Evolutionary conservation across 2,329 filamentous ascomycete species (phyloP).

Genomic region (Curvularia sp.): DNA sequence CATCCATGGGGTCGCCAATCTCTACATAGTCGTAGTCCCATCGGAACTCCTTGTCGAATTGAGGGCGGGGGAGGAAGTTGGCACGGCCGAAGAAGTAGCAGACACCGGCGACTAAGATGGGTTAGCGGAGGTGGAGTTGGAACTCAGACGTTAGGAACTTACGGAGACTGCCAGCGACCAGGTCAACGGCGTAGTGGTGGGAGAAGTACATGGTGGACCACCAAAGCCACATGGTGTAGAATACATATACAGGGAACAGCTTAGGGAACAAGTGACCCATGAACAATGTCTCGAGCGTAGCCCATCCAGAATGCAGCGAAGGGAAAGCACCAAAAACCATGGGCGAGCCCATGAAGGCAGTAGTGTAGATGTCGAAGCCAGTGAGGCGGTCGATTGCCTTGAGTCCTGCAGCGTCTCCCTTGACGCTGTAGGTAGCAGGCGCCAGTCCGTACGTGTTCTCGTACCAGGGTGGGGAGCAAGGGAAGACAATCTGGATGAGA

Average conservation of each 20-base stretch:
- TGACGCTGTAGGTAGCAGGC: slow-evolving; percentile 90
- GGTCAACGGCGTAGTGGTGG: slow-evolving; percentile 94
- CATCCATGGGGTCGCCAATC: slow-evolving; percentile 68
- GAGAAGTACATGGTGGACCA: slow-evolving; percentile 99
- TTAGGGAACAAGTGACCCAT: slow-evolving; percentile 91
- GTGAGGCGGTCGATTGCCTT: slow-evolving; percentile 89
- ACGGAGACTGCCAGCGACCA: slow-evolving; percentile 80
- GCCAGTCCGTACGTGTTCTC: slow-evolving; percentile 91
- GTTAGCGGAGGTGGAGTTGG: slow-evolving; percentile 30
- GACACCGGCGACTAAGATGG: slow-evolving; percentile 65
- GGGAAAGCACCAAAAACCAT: slow-evolving; percentile 96
- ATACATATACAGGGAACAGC: slow-evolving; percentile 78
- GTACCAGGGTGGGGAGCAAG: slow-evolving; percentile 96
- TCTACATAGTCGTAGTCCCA: slow-evolving; percentile 98
- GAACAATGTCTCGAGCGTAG: slow-evolving; percentile 88
- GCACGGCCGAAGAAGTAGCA: slow-evolving; percentile 84
- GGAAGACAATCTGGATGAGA: slow-evolving; percentile 85
- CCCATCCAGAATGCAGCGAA: slow-evolving; percentile 87
- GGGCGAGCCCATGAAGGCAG: slow-evolving; percentile 86
- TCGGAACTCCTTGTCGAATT: slow-evolving; percentile 82
- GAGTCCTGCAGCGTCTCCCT: slow-evolving; percentile 86
- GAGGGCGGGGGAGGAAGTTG: slow-evolving; percentile 80
- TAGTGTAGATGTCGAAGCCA: slow-evolving; percentile 90
- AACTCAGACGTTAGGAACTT: slow-evolving; percentile 28
- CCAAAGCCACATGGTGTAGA: slow-evolving; percentile 92